Conservation (phyloP, 2,329 filamentous ascomycete species). For the Sclerotinia sclerotiorum region DNA sequence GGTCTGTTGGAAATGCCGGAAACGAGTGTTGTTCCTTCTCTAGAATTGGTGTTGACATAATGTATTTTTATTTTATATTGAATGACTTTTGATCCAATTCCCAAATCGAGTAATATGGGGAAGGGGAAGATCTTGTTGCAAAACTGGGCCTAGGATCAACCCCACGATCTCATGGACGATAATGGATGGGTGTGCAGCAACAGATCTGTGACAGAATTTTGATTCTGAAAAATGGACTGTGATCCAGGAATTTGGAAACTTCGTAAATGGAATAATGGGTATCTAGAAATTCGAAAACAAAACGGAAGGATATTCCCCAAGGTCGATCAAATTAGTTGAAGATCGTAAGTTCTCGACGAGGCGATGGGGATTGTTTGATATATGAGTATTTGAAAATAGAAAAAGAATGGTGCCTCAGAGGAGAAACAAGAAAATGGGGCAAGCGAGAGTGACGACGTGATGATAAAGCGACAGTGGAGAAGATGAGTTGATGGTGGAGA, state of each 20-base stretch:
- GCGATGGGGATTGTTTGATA: not conserved
- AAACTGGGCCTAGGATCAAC: slow-evolving; percentile 18
- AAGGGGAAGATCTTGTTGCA: slow-evolving; percentile 12
- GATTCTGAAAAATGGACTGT: not conserved
- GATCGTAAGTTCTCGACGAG: slow-evolving; percentile 18
- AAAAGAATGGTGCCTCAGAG: not conserved
- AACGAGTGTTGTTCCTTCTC: slow-evolving; percentile 40
- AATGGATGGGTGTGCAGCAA: not conserved
- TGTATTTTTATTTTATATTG: not conserved
- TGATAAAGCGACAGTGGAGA: slow-evolving; percentile 7
- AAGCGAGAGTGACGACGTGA: slow-evolving; percentile 5
- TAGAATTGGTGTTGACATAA: slow-evolving; percentile 37
- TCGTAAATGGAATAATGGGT: not conserved
- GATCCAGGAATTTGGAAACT: not conserved
- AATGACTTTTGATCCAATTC: not conserved
- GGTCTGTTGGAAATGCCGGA: slow-evolving; percentile 35
- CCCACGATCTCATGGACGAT: slow-evolving; percentile 17
- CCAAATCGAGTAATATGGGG: slow-evolving; percentile 4
- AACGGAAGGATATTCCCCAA: not conserved
- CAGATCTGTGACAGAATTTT: not conserved
- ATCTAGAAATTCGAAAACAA: not conserved
- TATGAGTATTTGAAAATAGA: not conserved
- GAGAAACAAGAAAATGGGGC: slow-evolving; percentile 2
- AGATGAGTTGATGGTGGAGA: not conserved
- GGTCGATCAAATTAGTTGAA: slow-evolving; percentile 7